Evolutionary conservation across 208 protist species (phyloP).

Genomic region (Leishmania guyanensis): DNA sequence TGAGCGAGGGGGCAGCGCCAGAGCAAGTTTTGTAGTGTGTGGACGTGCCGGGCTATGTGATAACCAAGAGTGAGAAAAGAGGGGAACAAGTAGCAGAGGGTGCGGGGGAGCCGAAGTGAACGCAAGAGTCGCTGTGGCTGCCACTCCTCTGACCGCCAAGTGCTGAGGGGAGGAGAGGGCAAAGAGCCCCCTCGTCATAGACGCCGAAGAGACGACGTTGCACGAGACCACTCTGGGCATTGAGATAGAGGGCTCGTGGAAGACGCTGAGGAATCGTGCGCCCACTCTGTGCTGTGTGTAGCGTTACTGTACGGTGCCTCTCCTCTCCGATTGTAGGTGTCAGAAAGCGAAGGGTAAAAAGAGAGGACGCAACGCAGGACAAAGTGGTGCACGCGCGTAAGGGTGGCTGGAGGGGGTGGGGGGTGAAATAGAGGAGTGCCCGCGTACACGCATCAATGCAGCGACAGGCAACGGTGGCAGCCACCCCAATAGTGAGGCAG

Average conservation of each 20-base stretch:
- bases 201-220: neutral
- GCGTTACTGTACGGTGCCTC: neutral
- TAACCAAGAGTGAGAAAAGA: neutral
- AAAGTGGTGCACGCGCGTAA: neutral
- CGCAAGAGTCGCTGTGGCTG: neutral
- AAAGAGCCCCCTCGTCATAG: neutral
- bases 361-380: neutral
- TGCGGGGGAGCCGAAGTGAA: neutral
- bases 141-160: no score
- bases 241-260: neutral
- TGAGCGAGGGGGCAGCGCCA: neutral
- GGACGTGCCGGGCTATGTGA: neutral
- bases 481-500: neutral
- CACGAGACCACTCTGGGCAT: neutral
- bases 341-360: neutral
- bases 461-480: neutral
- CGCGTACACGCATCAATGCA: neutral
- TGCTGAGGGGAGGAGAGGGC: neutral
- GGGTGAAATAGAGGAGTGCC: neutral
- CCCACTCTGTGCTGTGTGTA: neutral
- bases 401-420: neutral
- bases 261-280: neutral
- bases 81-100: neutral
- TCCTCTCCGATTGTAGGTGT: neutral
- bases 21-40: neutral